These are phyloP conservation scores for Pythium folliculosum DNA, from an alignment of 352 stramenopile species.

Conservation along the genomic window DNA sequence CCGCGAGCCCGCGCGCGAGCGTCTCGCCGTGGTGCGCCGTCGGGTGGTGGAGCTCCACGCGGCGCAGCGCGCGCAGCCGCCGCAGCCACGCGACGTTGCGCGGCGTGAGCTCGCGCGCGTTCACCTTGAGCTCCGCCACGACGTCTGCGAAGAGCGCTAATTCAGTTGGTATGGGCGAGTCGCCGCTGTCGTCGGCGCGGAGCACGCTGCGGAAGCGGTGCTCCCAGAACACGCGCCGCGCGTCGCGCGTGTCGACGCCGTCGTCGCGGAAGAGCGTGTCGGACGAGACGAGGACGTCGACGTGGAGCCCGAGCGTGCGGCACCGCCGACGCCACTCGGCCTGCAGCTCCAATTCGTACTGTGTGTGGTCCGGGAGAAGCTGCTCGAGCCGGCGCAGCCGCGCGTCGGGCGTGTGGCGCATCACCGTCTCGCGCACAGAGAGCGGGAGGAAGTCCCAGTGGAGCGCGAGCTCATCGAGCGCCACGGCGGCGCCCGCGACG, in stretches of 20 bases:
- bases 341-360: slow-evolving; percentile 25
- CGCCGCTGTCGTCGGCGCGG: slow-evolving; percentile 1
- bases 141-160: slow-evolving; percentile 54
- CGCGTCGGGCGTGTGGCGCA: slow-evolving; percentile 11
- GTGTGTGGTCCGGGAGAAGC: not conserved
- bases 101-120: slow-evolving; percentile 60
- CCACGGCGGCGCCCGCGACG: slow-evolving; percentile 1
- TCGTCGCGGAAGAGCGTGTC: slow-evolving; percentile 31
- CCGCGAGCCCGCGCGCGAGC: slow-evolving; percentile 29
- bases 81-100: slow-evolving; percentile 50
- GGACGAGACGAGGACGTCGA: slow-evolving; percentile 4
- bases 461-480: slow-evolving; percentile 18
- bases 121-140: slow-evolving; percentile 57
- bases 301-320: slow-evolving; percentile 1
- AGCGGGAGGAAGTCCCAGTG: slow-evolving; percentile 24
- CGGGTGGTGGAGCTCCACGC: slow-evolving; percentile 76
- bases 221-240: slow-evolving; percentile 28
- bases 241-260: not conserved
- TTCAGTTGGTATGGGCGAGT: not conserved
- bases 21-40: slow-evolving; percentile 48
- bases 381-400: slow-evolving; percentile 27
- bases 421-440: not conserved
- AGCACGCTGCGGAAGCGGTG: slow-evolving; percentile 23
- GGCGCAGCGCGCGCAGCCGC: slow-evolving; percentile 38
- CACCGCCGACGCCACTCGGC: slow-evolving; percentile 23